Base-by-base conservation (phyloP, 2,329 filamentous ascomycete species). In the Xylariaceae sp. region DNA sequence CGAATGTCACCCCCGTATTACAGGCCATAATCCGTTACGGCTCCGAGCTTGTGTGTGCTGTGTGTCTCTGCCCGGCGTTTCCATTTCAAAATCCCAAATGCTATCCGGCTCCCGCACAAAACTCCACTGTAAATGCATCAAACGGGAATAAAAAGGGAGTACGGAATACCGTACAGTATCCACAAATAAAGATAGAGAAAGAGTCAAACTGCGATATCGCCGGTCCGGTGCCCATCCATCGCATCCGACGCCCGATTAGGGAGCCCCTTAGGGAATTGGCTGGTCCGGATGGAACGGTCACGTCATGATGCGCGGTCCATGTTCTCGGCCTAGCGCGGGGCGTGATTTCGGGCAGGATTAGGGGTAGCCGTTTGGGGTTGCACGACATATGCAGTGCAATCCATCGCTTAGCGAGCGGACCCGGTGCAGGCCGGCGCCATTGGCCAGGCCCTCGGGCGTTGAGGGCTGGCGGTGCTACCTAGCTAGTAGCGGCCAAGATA, bases 111-210 rank as follows among this genome's bases (percentile, higher is more conserved):
- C 26, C 26, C 26, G 26, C 26, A 8, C 26, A 26, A 32, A 43
- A 52, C 49, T 51, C 56, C 57, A 51, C 49, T 55, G 54, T 55
- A 55, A 55, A 59, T 59, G 57, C 57, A 53, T 50, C 32, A 26
- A 30, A 52, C 16, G 19, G 36, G 30, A 51, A 54, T 45, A 45
- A 49, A 19, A 34, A 15, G 32, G 29, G 29, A 30, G 10, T 30
- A 30, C n/a, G n/a, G n/a, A n/a, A n/a, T n/a, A n/a, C n/a, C n/a
- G n/a, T n/a, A n/a, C n/a, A n/a, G n/a, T n/a, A n/a, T n/a, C n/a
- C n/a, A n/a, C 26, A 26, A 26, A 26, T n/a, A 26, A 8, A 26
- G 26, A 26, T 26, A 26, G 26, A 37, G 32, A 21, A 47, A 51
- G 29, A 45, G 21, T 8, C 18, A 39, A 47, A 19, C 32, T 22